Evolutionary conservation across 2,329 filamentous ascomycete genomes (phyloP).

Genomic region (Fusarium sp.): DNA sequence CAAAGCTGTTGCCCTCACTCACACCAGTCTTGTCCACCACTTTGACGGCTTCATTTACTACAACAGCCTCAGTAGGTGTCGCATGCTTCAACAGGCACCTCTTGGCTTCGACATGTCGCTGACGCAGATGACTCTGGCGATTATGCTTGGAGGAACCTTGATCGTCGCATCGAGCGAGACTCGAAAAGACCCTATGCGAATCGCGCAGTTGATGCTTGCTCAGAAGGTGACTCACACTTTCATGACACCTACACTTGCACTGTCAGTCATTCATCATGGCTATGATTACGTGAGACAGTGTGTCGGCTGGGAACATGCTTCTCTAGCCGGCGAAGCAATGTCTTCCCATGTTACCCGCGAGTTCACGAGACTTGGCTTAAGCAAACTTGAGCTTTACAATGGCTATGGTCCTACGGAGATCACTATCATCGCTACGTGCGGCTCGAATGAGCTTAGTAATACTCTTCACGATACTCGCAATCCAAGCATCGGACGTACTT

Average conservation of each 20-base stretch:
- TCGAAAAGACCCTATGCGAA: not conserved
- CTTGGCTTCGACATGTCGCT: constrained; percentile 9
- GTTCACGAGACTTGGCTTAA: not conserved
- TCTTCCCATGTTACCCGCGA: not conserved
- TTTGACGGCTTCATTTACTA: not conserved
- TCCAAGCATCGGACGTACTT: not conserved
- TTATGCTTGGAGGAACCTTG: not conserved
- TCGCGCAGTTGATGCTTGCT: constrained; percentile 1
- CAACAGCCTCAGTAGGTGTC: not conserved
- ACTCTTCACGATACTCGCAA: not conserved
- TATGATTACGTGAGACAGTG: not conserved
- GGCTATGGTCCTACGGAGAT: constrained; percentile 5
- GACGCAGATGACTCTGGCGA: not conserved
- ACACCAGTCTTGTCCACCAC: not conserved
- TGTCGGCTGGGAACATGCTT: not conserved
- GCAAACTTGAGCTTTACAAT: not conserved
- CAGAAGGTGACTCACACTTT: constrained; percentile 5
- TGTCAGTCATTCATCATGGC: constrained; percentile 1
- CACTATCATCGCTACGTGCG: not conserved
- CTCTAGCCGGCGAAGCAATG: not conserved
- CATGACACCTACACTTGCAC: constrained; percentile 5
- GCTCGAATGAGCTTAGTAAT: not conserved
- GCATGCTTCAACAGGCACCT: constrained; percentile 1
- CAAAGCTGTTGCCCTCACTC: not conserved
- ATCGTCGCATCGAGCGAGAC: not conserved